Percentiles rank a stretch among this genome's conserved stretches.
These are phyloP conservation scores for Paecilomyces niveus DNA, from an alignment of 2,329 filamentous ascomycete species.

Conservation along the genomic window DNA sequence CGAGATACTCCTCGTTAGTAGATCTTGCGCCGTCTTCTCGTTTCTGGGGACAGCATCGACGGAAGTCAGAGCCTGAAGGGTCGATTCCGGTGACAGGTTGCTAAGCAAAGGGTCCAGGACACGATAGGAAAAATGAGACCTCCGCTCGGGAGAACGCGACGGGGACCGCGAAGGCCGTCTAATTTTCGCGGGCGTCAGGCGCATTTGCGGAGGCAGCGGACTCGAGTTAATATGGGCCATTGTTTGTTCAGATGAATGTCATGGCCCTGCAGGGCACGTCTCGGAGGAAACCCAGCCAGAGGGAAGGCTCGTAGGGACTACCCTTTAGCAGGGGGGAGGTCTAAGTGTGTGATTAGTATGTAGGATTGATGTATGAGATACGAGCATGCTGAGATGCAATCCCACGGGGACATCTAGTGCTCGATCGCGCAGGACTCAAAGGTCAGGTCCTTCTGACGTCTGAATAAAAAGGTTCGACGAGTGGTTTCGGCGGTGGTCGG, in stretches of 20 bases:
- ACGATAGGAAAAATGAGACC: slow-evolving; percentile 26
- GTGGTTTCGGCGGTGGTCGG: not conserved
- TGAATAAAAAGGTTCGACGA: not conserved
- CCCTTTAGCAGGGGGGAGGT: not conserved
- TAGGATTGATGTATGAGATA: not conserved
- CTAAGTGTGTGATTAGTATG: not conserved
- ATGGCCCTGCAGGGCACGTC: not conserved
- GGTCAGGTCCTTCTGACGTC: not conserved
- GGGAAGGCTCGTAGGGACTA: not conserved
- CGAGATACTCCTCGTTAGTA: slow-evolving; percentile 45
- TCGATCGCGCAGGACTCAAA: not conserved
- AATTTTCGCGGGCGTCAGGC: slow-evolving; percentile 17
- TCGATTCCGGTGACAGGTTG: slow-evolving; percentile 48
- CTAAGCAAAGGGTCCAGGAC: slow-evolving; percentile 43
- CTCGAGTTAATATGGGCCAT: slow-evolving; percentile 20
- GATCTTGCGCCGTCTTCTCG: slow-evolving; percentile 29
- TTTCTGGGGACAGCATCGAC: slow-evolving; percentile 35
- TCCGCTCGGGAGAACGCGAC: slow-evolving; percentile 33
- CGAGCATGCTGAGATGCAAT: not conserved
- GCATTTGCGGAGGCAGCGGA: slow-evolving; percentile 22
- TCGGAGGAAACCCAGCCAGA: not conserved
- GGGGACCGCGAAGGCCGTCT: slow-evolving; percentile 26
- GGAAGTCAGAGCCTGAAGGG: slow-evolving; percentile 43
- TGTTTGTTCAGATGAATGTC: not conserved
- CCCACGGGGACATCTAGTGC: not conserved